These are phyloP conservation scores for Spathaspora passalidarum DNA, from an alignment of 805 yeast species.

Conservation along the genomic window DNA sequence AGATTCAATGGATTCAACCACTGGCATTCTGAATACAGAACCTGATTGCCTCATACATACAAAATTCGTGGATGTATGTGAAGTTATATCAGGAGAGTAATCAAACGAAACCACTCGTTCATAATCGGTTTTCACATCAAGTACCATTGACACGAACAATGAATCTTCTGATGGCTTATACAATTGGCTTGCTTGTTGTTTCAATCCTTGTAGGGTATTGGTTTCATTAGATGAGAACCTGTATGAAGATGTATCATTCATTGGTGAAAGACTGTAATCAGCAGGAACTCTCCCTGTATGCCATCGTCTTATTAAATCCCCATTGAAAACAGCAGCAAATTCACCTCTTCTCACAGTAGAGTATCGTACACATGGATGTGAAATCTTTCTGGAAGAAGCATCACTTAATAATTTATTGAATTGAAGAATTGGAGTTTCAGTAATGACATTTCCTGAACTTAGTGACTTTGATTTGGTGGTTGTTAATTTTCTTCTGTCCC, in stretches of 20 bases:
- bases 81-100: conserved; percentile 55
- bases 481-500: conserved; percentile 69
- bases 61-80: conserved; percentile 57
- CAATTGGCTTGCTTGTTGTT: conserved; percentile 34
- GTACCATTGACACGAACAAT: conserved; percentile 71
- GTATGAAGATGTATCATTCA: not conserved
- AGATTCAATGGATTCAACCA: conserved; percentile 61
- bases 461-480: conserved; percentile 12
- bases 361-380: conserved; percentile 65
- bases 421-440: conserved; percentile 55
- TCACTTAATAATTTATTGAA: conserved; percentile 64
- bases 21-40: conserved; percentile 76
- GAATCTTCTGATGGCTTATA: conserved; percentile 49
- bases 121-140: conserved; percentile 69
- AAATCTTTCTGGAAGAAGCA: conserved; percentile 51
- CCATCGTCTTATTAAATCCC: conserved; percentile 79
- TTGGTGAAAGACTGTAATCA: conserved; percentile 3
- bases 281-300: conserved; percentile 59
- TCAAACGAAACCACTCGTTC: conserved; percentile 86
- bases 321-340: conserved; percentile 75
- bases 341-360: conserved; percentile 67
- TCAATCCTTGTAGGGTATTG: conserved; percentile 15
- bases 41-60: conserved; percentile 93
- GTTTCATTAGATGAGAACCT: not conserved
- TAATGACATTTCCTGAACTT: conserved; percentile 17